Evolutionary conservation across 345 rosid species (phyloP), one percentile per base, ranked within the genome.

Genomic region (Trapa bicornis): DNA sequence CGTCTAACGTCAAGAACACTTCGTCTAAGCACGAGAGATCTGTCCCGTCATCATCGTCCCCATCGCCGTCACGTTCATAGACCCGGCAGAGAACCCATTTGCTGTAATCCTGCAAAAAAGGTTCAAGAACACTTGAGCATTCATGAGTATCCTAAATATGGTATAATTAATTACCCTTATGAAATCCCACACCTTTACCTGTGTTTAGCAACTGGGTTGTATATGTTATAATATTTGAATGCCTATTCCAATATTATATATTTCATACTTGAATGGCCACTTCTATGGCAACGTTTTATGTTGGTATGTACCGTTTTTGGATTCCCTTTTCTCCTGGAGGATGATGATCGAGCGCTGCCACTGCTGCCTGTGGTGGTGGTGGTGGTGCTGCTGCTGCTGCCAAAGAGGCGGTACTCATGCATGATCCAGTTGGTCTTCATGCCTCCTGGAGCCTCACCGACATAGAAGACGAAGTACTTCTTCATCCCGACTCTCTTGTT

Each of bases 11-110:
- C 73, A 93, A 73, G 74, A 93, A 93, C 17, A 93, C 96, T 82
- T 93, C 98, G 66, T 90, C 98, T 77, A 93, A 80, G 72, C 97
- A 88, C 37, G 98, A 93, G n/a, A 93, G 90, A 68, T 90, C 94
- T 29, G 79, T 70, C 69, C 82, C 87, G 13, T 45, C 85, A 3
- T 72, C 82, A 1, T 79, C 89, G 0, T 73, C 80, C 8, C 78
- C 88, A 3, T 77, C 83, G 32, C 74, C 74, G 29, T 64, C 75
- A 36, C 82, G 73, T 74, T 93, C 96, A 54, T 84, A 83, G 48
- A 93, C 98, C 73, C 96, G 82, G 76, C 98, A 90, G 13, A 93
- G 68, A 33, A 88, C 97, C 98, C 97, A 93, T 74, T 79, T 87
- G 75, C 87, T 90, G 66, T 76, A 76, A 69, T 90, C 98, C 97